Conservation (phyloP, 75 land plant species). For the Cryptomeria japonica region DNA sequence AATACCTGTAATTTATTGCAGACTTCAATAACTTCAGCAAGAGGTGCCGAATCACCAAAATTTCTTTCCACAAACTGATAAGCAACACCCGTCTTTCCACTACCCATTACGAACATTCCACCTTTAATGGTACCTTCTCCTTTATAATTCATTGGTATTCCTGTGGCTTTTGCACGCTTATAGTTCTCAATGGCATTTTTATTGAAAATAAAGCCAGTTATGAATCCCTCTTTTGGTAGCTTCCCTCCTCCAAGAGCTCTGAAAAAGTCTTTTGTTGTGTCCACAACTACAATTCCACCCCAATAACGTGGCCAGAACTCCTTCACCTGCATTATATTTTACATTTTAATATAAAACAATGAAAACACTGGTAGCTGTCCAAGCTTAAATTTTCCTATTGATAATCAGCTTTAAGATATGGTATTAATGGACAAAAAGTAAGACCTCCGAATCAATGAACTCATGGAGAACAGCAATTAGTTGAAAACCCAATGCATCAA, state of each 20-base stretch:
- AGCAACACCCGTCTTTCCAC: constrained; percentile 55
- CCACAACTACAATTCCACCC: constrained; percentile 58
- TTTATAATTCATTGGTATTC: constrained; percentile 39
- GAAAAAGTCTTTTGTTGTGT: constrained; percentile 49
- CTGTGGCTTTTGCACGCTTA: constrained; percentile 55
- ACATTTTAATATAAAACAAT: neutral
- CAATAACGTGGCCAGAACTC: constrained; percentile 78
- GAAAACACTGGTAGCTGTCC: neutral
- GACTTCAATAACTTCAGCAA: constrained; percentile 58
- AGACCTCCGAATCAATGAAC: constrained; percentile 60
- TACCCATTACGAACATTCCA: constrained; percentile 52
- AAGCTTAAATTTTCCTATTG: neutral
- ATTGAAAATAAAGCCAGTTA: constrained; percentile 60
- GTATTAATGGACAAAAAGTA: neutral
- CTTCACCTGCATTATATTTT: constrained; percentile 31
- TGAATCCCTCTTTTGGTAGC: constrained; percentile 43
- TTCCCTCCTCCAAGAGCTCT: constrained; percentile 69
- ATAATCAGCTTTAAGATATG: neutral
- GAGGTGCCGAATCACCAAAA: constrained; percentile 75
- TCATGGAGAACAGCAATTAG: constrained; percentile 53
- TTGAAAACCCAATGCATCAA: constrained; percentile 72
- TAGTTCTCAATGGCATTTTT: constrained; percentile 46
- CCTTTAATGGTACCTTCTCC: constrained; percentile 69
- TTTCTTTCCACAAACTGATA: constrained; percentile 72
- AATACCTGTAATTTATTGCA: constrained; percentile 45